phyloP scores from a whole-genome alignment of 495 filamentous ascomycete species.

The Penicillium bovifimosum region DNA sequence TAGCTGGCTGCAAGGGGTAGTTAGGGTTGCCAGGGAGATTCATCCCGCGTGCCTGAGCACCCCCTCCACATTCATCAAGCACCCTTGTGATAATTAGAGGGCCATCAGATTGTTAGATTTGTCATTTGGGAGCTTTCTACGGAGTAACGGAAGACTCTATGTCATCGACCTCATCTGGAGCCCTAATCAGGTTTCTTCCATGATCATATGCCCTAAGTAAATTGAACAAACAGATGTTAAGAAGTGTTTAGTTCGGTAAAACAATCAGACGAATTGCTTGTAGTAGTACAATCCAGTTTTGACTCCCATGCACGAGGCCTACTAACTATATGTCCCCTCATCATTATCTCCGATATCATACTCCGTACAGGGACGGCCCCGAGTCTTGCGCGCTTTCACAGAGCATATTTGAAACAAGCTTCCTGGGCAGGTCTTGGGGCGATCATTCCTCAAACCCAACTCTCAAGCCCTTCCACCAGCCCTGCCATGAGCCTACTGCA shows the following conservation, averaged over 20 bases:
- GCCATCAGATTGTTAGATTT: too few relatives aligned
- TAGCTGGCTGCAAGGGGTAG: constrained; percentile 19
- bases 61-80: constrained; percentile 6
- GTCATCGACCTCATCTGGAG: too few relatives aligned
- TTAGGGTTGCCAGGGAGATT: constrained; percentile 19
- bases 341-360: neutral
- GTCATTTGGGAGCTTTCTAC: too few relatives aligned
- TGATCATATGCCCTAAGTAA: too few relatives aligned
- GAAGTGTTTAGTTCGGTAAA: neutral
- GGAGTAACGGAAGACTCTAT: too few relatives aligned
- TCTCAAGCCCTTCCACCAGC: neutral
- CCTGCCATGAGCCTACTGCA: constrained; percentile 16
- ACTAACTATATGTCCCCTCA: neutral
- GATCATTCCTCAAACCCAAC: constrained; percentile 22
- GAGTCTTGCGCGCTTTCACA: neutral
- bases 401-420: neutral
- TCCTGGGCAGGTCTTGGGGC: neutral
- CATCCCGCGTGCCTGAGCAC: constrained; percentile 7
- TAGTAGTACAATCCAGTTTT: neutral
- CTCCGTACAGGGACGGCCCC: neutral
- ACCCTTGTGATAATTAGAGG: neutral
- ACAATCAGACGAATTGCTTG: neutral
- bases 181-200: too few relatives aligned
- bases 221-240: neutral
- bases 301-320: neutral